A percentile compares a stretch with the other conserved stretches of the same genome.
Evolutionary conservation across 2,329 filamentous ascomycete genomes (phyloP).

Genomic region (Xylaria polymorpha): DNA sequence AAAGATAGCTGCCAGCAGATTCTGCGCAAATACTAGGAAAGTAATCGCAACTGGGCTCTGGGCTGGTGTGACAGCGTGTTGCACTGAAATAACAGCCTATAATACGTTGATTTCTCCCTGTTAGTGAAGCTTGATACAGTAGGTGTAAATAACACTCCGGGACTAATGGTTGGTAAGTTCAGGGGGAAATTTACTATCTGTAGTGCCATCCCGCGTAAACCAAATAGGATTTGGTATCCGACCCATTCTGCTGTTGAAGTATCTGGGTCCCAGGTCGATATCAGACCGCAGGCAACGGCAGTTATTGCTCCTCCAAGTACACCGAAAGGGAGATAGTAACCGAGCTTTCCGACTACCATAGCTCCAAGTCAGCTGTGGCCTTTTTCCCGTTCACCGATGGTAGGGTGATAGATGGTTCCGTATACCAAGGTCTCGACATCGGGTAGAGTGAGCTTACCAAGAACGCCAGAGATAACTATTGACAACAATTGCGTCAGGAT

Average conservation of each 20-base stretch:
- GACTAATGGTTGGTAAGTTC: not conserved
- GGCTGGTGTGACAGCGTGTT: conserved; percentile 15
- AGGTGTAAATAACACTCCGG: not conserved
- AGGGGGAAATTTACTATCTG: conserved; percentile 9
- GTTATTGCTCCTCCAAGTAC: too few species aligned
- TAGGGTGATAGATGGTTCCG: too few species aligned
- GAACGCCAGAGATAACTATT: too few species aligned
- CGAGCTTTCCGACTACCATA: too few species aligned
- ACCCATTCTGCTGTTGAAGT: conserved; percentile 20
- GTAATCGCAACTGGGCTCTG: conserved; percentile 16
- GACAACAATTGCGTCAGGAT: too few species aligned
- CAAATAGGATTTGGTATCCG: conserved; percentile 26
- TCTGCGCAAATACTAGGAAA: conserved; percentile 15
- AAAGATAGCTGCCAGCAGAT: conserved; percentile 3
- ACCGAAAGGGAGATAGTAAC: too few species aligned
- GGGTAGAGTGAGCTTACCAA: too few species aligned
- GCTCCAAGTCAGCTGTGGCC: too few species aligned
- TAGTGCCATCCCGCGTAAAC: conserved; percentile 16
- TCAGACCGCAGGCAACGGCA: conserved; percentile 6
- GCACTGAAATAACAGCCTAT: conserved; percentile 22
- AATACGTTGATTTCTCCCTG: not conserved
- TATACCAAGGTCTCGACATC: too few species aligned
- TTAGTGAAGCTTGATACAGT: not conserved
- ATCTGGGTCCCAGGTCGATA: conserved; percentile 14
- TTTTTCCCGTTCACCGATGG: too few species aligned